Evolutionary conservation across 768 basidiomycete species (phyloP).

Genomic region (Gloeostereum incarnatum): DNA sequence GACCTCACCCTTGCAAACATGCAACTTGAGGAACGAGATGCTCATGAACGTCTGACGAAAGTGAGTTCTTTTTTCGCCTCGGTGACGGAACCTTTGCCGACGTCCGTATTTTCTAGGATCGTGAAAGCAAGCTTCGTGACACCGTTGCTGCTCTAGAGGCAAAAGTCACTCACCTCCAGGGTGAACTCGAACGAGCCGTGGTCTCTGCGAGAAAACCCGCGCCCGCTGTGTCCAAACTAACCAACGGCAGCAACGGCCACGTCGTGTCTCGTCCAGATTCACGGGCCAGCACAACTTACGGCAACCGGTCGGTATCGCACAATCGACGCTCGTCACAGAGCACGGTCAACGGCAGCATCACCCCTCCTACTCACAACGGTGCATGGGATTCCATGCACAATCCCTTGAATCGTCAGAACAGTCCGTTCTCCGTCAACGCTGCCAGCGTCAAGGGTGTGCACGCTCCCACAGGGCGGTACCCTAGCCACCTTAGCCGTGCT

Average conservation of each 20-base stretch:
- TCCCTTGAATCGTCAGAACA: slow-evolving; percentile 21
- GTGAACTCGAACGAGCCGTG: slow-evolving; percentile 45
- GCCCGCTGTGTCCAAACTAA: slow-evolving; percentile 20
- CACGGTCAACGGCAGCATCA: slow-evolving; percentile 28
- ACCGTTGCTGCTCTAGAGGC: slow-evolving; percentile 55
- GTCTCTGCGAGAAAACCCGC: slow-evolving; percentile 18
- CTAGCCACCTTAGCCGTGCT: slow-evolving; percentile 8
- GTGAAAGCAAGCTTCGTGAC: slow-evolving; percentile 58
- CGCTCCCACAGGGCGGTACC: slow-evolving; percentile 9
- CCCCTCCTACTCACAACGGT: slow-evolving; percentile 29
- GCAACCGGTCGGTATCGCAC: slow-evolving; percentile 43
- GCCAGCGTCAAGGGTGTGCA: not conserved
- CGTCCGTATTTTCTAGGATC: slow-evolving; percentile 38
- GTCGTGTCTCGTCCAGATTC: slow-evolving; percentile 63
- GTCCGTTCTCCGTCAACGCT: slow-evolving; percentile 2
- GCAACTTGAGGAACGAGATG: slow-evolving; percentile 72
- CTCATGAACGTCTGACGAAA: slow-evolving; percentile 56
- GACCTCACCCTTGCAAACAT: slow-evolving; percentile 60
- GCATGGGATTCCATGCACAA: slow-evolving; percentile 64
- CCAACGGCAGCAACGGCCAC: slow-evolving; percentile 32
- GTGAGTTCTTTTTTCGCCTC: slow-evolving; percentile 24
- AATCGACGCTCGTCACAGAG: slow-evolving; percentile 27
- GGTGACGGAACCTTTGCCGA: slow-evolving; percentile 1
- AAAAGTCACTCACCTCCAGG: slow-evolving; percentile 46
- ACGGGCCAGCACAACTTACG: slow-evolving; percentile 56